Evolutionary conservation across 352 stramenopile genomes (phyloP), one percentile per base, ranked within the genome.

Genomic region (Phytophthora uliginosa): DNA sequence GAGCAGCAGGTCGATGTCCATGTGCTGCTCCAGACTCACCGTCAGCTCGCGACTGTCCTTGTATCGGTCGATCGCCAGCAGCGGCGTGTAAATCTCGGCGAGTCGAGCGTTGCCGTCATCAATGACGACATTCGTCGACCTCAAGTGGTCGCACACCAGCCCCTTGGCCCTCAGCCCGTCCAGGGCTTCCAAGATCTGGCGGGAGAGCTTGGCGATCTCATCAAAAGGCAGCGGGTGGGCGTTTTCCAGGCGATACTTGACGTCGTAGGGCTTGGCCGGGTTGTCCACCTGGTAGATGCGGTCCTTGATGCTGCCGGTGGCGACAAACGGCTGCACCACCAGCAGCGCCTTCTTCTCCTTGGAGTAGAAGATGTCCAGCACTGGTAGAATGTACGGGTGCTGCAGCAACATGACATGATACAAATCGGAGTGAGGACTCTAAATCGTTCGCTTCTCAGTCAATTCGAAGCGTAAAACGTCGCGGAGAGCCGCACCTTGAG

Each of bases 311-410:
- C 85, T 93, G 20, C 88, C 88, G 48, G 22, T 54, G 0, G 71
- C 24, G 1, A 81, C 66, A 50, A 94, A 93, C 0, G 86, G 88
- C 71, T 95, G 88, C 15, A 92, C 77, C 17, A 95, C 64, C 4
- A 95, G 66, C 50, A 95, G 36, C 5, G 70, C 85, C 56, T 85
- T 85, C 63, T 91, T 92, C 69, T 93, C 83, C 20, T 79, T 85
- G 17, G 81, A 84, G 68, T 91, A 92, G 45, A 83, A 75, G 15
- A 95, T 78, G 63, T 95, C 88, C 20, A 91, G 57, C 7, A 90
- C 76, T 33, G 88, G 88, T 6, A 94, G 58, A 38, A 95, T 74
- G 57, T 92, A 93, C 59, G 88, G 86, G 47, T 94, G 86, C 81
- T 89, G 66, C n/a, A 72, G 52, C 6, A 63, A 47, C 24, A 63